Evolutionary conservation across 345 rosid genomes (phyloP), one percentile per base, ranked within the genome.

Genomic region (Murraya paniculata): DNA sequence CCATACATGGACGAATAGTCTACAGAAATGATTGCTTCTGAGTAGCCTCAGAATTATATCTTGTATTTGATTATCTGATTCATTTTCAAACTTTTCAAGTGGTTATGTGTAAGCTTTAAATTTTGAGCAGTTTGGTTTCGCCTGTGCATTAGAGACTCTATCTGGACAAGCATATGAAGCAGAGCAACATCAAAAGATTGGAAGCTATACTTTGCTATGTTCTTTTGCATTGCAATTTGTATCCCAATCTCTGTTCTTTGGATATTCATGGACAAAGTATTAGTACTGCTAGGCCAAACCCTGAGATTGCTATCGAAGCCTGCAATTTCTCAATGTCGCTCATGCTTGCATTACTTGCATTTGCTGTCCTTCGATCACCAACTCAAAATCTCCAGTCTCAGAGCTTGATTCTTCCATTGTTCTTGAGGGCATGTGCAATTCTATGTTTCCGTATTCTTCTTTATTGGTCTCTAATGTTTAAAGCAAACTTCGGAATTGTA

Each of bases 141-240:
- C 82, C 33, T 87, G 95, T 77, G 95, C 86, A 10, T 69, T 88
- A 55, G 95, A 91, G 62, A 91, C 95, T 62, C 72, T 88, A 1
- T 87, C 90, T 71, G 93, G 93, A 22, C 92, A 90, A 84, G 92
- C 92, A 19, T 88, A 85, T 78, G 95, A 93, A 78, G 93, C 93
- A 56, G 61, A 79, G 59, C 90, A 88, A 80, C 86, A 79, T 64
- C 79, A 79, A 39, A 86, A 81, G 68, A 77, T 91, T 16, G 80
- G 87, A 79, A 64, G 77, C 24, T 88, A 87, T 6, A 84, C 87
- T 27, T 90, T 72, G 81, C 87, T 27, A 79, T 80, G 41, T 38
- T 83, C n/a, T 81, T 73, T 73, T 82, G 88, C 21, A 2, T 87
- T 48, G 66, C 68, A 25, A 55, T 83, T 21, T 87, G 88, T 78